These are phyloP conservation scores for Gonapodya prolifera DNA, from an alignment of 192 early-diverging fungal genomes.

Conservation along the genomic window DNA sequence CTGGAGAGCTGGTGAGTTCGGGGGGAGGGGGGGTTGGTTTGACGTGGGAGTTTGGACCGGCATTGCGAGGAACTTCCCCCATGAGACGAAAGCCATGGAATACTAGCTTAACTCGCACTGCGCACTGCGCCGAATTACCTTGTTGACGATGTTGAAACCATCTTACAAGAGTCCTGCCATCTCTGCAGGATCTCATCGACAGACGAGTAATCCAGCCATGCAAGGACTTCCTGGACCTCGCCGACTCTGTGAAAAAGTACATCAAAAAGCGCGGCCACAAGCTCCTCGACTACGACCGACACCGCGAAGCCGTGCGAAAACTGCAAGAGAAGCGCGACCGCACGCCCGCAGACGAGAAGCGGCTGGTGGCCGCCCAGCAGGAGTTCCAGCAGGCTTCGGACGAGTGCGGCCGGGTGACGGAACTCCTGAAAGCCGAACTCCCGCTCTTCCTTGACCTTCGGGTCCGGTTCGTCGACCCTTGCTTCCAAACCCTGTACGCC, in stretches of 20 bases:
- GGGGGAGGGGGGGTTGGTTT: not conserved
- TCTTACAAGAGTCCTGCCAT: too few relatives aligned
- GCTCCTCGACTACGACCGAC: conserved; percentile 84
- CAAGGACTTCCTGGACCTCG: conserved; percentile 58
- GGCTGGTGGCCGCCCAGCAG: conserved; percentile 40
- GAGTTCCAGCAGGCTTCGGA: conserved; percentile 65
- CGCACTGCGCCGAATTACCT: too few relatives aligned
- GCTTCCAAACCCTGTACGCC: conserved; percentile 71
- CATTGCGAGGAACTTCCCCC: too few relatives aligned
- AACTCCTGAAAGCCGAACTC: conserved; percentile 66
- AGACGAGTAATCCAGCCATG: conserved; percentile 60
- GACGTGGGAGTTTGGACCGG: not conserved
- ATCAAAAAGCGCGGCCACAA: conserved; percentile 88
- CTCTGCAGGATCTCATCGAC: conserved; percentile 52
- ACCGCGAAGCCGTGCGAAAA: conserved; percentile 57
- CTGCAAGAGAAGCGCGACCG: conserved; percentile 37
- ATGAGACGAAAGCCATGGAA: too few relatives aligned
- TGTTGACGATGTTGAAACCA: too few relatives aligned
- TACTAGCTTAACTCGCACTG: too few relatives aligned
- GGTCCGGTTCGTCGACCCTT: conserved; percentile 70
- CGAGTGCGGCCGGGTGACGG: conserved; percentile 77
- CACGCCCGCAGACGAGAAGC: conserved; percentile 28
- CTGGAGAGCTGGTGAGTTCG: conserved; percentile 40
- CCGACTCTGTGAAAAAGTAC: conserved; percentile 66
- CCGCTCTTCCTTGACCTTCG: conserved; percentile 62